Evolutionary conservation across 169 alveolate species (phyloP), one percentile per base, ranked within the genome.

Genomic region (Toxoplasma gondii): DNA sequence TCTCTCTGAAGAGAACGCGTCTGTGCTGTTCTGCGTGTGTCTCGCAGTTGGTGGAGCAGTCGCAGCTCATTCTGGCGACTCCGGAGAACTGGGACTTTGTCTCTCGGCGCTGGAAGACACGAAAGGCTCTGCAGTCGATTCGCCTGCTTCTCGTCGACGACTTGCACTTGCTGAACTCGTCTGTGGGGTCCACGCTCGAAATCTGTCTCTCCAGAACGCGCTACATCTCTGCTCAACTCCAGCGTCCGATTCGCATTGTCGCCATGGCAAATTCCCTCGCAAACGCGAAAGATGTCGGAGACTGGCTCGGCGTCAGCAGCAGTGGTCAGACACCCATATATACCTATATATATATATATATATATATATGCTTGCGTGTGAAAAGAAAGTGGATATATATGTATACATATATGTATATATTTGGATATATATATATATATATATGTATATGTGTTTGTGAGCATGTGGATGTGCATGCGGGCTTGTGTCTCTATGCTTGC

Each of bases 151-250:
- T 99, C 58, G 98, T 98, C 82, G 99, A 99, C 96, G 99, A 99
- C 93, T 97, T 99, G 88, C 99, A 99, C 91, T 92, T 98, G 93
- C 94, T 98, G 86, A 97, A 97, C 94, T 91, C 95, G 49, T 54
- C 96, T 41, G 93, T 95, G 31, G 95, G 95, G 64, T 64, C 94
- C 58, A 92, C 95, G n/a, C 92, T 98, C 91, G 99, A 99, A 91
- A 99, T 98, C 36, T 96, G 99, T 22, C 99, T 98, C 39, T 97
- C 99, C 80, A 98, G 99, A 91, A 98, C 98, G 98, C 97, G 99
- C 95, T 98, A 97, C 95, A 98, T 98, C 94, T 96, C 99, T 17
- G 98, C 98, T 86, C 99, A 98, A 93, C 91, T 96, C 88, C 96
- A 93, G 82, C 94, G 88, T 84, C 96, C 97, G 31, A 94, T 96